These are phyloP conservation scores for Trypanosomatidae sp. DNA, from an alignment of 208 protist species.

Conservation along the genomic window DNA sequence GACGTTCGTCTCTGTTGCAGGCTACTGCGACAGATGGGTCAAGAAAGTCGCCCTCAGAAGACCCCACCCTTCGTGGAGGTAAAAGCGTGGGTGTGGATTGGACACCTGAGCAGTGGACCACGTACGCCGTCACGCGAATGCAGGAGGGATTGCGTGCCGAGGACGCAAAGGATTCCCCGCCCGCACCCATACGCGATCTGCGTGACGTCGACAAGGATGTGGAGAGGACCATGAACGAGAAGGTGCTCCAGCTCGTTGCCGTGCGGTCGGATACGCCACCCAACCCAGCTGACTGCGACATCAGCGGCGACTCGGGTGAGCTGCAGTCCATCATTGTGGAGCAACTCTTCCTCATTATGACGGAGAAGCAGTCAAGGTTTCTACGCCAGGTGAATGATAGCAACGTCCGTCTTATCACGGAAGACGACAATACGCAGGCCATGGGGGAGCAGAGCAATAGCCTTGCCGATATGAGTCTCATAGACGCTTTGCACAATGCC, in stretches of 20 bases:
- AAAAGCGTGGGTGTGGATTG: not conserved
- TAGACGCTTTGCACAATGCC: slow-evolving; percentile 11
- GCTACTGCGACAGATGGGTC: not conserved
- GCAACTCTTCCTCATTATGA: slow-evolving; percentile 74
- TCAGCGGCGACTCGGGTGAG: slow-evolving; percentile 63
- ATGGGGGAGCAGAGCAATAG: slow-evolving; percentile 9
- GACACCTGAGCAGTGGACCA: slow-evolving; percentile 24
- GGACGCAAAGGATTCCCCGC: not conserved
- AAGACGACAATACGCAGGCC: slow-evolving; percentile 28
- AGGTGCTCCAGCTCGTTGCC: slow-evolving; percentile 66
- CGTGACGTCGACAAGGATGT: slow-evolving; percentile 62
- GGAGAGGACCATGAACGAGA: slow-evolving; percentile 64
- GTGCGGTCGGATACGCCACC: slow-evolving; percentile 34
- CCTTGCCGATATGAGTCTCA: slow-evolving; percentile 14
- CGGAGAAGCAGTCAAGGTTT: slow-evolving; percentile 66
- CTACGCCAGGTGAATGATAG: slow-evolving; percentile 79
- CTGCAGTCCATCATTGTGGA: slow-evolving; percentile 85
- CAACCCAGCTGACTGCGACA: slow-evolving; percentile 79
- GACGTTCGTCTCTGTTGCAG: not conserved
- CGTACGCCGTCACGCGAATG: slow-evolving; percentile 26
- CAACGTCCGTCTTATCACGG: slow-evolving; percentile 74
- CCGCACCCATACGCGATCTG: slow-evolving; percentile 32
- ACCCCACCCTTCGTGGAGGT: not conserved
- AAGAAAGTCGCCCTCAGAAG: not conserved
- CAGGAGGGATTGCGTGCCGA: slow-evolving; percentile 14